phyloP scores from a whole-genome alignment of 768 basidiomycete species.

The Mycena pura region DNA sequence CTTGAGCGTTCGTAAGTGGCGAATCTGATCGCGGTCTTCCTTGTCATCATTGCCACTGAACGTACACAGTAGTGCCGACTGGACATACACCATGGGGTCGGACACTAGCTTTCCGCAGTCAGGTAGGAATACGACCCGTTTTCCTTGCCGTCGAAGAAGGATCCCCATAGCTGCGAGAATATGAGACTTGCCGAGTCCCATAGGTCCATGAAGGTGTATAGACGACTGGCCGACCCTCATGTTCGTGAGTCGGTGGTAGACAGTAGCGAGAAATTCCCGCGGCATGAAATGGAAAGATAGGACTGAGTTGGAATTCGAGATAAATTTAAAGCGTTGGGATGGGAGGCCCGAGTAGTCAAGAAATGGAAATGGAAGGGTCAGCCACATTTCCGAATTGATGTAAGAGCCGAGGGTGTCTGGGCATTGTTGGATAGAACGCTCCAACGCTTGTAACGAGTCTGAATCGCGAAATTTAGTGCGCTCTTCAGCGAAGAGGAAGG shows the following conservation, averaged over 20 bases:
- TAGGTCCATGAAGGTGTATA: not conserved
- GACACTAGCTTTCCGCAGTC: not conserved
- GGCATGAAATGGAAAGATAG: not conserved
- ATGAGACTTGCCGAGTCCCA: not conserved
- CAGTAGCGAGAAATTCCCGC: not conserved
- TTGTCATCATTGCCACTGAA: not conserved
- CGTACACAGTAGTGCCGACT: not conserved
- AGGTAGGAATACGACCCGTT: not conserved
- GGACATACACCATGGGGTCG: not conserved
- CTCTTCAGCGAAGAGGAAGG: not conserved
- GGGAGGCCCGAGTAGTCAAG: not conserved
- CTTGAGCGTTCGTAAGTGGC: not conserved
- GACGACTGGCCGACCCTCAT: not conserved
- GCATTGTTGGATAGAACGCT: not conserved
- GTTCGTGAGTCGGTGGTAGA: not conserved
- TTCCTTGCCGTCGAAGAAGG: not conserved
- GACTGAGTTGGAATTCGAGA: not conserved
- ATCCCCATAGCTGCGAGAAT: not conserved
- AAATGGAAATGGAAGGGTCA: not conserved
- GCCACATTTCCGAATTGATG: not conserved
- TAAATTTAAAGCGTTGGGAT: not conserved
- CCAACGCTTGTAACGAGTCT: not conserved
- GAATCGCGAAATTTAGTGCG: not conserved
- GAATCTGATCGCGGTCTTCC: not conserved
- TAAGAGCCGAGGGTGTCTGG: not conserved